Evolutionary conservation across 495 filamentous ascomycete species (phyloP), one percentile per base, ranked within the genome.

Genomic region (Thermothielavioides terrestris): DNA sequence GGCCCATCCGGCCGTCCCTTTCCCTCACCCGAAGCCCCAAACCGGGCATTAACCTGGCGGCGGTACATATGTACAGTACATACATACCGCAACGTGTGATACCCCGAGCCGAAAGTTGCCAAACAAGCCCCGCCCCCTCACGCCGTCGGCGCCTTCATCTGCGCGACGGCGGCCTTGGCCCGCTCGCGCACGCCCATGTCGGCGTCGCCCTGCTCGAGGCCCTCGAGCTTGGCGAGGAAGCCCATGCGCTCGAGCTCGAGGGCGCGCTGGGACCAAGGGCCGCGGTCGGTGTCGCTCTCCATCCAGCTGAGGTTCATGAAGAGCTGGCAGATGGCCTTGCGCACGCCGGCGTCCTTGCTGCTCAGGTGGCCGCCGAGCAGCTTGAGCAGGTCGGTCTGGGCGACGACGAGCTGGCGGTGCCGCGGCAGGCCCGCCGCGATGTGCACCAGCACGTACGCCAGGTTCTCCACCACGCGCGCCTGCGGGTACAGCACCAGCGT

Each of bases 101-200:
- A n/a, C n/a, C n/a, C n/a, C n/a, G n/a, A n/a, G n/a, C n/a, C n/a
- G n/a, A n/a, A n/a, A n/a, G n/a, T n/a, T n/a, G n/a, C n/a, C n/a
- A n/a, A n/a, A n/a, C n/a, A n/a, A 14, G 17, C 17, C 7, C 27
- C 6, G 25, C 9, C 17, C n/a, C 15, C 39, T 36, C 21, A 50
- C 21, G 17, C 38, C 4, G 44, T 32, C 12, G 46, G 46, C 14
- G 59, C 49, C 50, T 68, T 75, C 66, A 95, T 71, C 60, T 89
- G 79, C 68, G 78, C 80, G 7, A 83, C 62, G 6, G 85, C 90
- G 37, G 79, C 84, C 70, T 87, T 95, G 9, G 85, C 88, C 42
- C 86, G 71, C 68, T 97, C 88, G 45, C 80, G 74, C 9, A 94
- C 83, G 67, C 95, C 89, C 49, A 89, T 62, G 56, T 94, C 88